These are phyloP conservation scores for Yamadazyma pseudoaaseri DNA, from an alignment of 1,139 yeast species.

Conservation along the genomic window DNA sequence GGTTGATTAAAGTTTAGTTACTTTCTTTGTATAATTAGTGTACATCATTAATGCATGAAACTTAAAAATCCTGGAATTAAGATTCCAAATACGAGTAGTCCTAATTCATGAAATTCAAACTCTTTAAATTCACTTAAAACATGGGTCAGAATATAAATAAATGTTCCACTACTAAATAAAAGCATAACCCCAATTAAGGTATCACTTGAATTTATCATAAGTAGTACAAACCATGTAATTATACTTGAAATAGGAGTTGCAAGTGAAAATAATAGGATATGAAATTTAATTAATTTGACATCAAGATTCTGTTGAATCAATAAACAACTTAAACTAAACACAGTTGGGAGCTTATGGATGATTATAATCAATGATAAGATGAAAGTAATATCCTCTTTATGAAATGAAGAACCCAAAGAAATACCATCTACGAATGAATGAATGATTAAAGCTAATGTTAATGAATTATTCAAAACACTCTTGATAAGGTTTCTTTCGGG, in stretches of 20 bases:
- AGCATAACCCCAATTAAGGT: constrained; percentile 52
- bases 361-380: constrained; percentile 60
- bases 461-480: constrained; percentile 31
- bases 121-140: constrained; percentile 8
- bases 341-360: constrained; percentile 73
- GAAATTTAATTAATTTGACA: constrained; percentile 33
- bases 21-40: not conserved
- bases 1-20: constrained; percentile 4
- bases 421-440: constrained; percentile 76
- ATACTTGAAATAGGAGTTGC: constrained; percentile 56
- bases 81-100: constrained; percentile 9
- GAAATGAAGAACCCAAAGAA: constrained; percentile 65
- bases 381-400: constrained; percentile 44
- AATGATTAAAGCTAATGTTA: constrained; percentile 61
- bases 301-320: constrained; percentile 39
- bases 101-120: constrained; percentile 5
- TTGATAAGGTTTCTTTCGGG: constrained; percentile 9
- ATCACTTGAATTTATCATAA: constrained; percentile 25
- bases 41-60: constrained; percentile 10
- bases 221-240: constrained; percentile 40
- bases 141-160: constrained; percentile 67
- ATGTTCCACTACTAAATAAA: constrained; percentile 71
- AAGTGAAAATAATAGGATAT: constrained; percentile 45
- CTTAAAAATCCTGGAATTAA: constrained; percentile 15
- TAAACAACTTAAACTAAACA: constrained; percentile 65